phyloP scores from a whole-genome alignment of 345 rosid genomes.

The Murraya koenigii region DNA sequence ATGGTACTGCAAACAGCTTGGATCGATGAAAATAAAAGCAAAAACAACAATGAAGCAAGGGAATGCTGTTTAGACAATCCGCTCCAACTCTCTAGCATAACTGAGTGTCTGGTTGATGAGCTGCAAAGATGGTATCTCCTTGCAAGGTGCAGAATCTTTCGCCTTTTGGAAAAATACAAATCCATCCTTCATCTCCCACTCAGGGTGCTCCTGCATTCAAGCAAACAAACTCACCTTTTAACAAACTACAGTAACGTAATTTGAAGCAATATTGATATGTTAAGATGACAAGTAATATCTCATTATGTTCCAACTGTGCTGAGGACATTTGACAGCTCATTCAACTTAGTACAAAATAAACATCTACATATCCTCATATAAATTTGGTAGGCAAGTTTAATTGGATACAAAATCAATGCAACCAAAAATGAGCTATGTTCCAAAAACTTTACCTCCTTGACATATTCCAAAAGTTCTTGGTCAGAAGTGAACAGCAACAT shows the following conservation, averaged over 20 bases:
- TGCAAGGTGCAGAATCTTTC: conserved; percentile 83
- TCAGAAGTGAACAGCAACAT: conserved; percentile 85
- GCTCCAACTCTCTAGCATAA: conserved; percentile 96
- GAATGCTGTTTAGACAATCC: conserved; percentile 65
- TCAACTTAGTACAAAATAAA: background rate
- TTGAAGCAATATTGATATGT: background rate
- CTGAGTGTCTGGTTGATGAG: conserved; percentile 97
- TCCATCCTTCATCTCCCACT: conserved; percentile 88
- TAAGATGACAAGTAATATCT: background rate
- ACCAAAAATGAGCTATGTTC: background rate
- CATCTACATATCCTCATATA: background rate
- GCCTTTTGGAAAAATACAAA: conserved; percentile 83
- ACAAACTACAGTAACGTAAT: background rate
- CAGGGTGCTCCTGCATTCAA: conserved; percentile 74
- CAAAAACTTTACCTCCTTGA: conserved; percentile 56
- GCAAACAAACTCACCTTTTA: background rate
- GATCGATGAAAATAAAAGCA: background rate
- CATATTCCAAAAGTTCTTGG: conserved; percentile 63
- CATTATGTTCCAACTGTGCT: background rate
- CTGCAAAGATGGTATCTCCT: conserved; percentile 95
- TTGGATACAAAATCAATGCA: background rate
- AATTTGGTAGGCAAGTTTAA: background rate
- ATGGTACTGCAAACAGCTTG: background rate
- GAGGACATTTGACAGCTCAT: background rate
- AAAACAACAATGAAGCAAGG: background rate